Percentiles rank a stretch among this genome's conserved stretches.
These are phyloP conservation scores for Kuraishia floccosa DNA, from an alignment of 805 yeast genomes.

Conservation along the genomic window DNA sequence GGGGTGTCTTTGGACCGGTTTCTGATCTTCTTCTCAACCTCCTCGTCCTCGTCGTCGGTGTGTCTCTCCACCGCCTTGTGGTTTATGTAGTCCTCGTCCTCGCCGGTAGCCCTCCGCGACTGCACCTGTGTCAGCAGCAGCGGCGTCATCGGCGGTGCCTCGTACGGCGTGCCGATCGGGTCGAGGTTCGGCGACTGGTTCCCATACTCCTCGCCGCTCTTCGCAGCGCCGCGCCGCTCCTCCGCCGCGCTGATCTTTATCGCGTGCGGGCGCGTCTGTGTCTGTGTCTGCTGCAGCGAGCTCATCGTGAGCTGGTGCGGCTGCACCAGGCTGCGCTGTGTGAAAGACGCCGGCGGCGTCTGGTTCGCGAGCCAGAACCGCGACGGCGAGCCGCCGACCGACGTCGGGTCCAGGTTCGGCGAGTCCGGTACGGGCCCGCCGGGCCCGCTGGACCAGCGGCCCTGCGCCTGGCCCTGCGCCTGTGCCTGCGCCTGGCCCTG, in stretches of 20 bases:
- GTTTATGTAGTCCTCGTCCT: neutral
- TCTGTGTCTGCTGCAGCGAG: neutral
- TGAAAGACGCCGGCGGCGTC: conserved; percentile 29
- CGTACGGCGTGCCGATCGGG: conserved; percentile 18
- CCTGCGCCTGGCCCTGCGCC: neutral
- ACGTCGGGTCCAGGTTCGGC: conserved; percentile 38
- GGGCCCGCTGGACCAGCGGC: neutral
- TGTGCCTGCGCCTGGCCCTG: neutral
- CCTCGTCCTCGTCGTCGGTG: neutral
- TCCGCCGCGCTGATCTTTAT: neutral
- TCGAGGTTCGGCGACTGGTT: conserved; percentile 21
- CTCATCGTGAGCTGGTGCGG: too few species aligned
- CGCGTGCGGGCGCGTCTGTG: neutral
- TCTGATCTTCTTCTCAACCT: neutral
- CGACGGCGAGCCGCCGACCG: conserved; percentile 44
- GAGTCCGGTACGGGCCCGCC: conserved; percentile 28
- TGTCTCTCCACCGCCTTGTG: neutral
- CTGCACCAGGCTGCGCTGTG: neutral
- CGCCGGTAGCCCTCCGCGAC: neutral
- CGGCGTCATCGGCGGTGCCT: conserved; percentile 24
- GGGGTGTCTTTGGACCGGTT: neutral
- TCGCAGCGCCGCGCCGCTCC: neutral
- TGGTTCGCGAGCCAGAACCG: conserved; percentile 39
- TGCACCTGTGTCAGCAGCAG: conserved; percentile 12
- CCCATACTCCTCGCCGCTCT: conserved; percentile 6